These are phyloP conservation scores for Aegilops umbellulata DNA, from an alignment of 176 grass and related monocot species.

Conservation along the genomic window DNA sequence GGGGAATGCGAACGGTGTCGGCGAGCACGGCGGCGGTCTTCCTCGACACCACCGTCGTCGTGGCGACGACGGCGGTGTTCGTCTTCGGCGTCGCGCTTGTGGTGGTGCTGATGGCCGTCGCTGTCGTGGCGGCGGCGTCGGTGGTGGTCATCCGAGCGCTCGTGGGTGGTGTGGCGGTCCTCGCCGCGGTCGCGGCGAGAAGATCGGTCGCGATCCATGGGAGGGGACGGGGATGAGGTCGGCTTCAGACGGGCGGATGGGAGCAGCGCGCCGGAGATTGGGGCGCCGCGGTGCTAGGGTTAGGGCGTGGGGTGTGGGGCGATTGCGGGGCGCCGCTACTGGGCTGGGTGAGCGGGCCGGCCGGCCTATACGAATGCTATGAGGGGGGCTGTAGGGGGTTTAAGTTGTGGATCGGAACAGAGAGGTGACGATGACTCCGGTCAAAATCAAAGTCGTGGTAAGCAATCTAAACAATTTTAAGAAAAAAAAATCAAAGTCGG, in stretches of 20 bases:
- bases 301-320: neutral
- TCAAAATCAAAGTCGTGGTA: too few relatives aligned
- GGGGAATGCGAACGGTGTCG: conserved; percentile 24
- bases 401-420: too few relatives aligned
- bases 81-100: conserved; percentile 23
- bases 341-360: neutral
- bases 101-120: conserved; percentile 6
- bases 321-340: neutral
- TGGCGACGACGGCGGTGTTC: neutral
- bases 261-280: neutral
- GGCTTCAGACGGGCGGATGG: neutral
- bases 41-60: conserved; percentile 14
- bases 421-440: too few relatives aligned
- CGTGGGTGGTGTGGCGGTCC: conserved; percentile 27
- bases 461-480: too few relatives aligned
- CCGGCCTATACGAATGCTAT: too few relatives aligned
- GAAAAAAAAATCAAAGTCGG: too few relatives aligned
- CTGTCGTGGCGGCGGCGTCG: conserved; percentile 25
- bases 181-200: conserved; percentile 33
- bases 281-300: conserved; percentile 11
- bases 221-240: neutral
- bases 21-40: conserved; percentile 24
- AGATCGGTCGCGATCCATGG: conserved; percentile 65
- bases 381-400: too few relatives aligned
- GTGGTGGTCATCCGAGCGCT: conserved; percentile 40